These are phyloP conservation scores for Yamadazyma mexicana DNA, from an alignment of 1,139 yeast genomes.

Conservation along the genomic window DNA sequence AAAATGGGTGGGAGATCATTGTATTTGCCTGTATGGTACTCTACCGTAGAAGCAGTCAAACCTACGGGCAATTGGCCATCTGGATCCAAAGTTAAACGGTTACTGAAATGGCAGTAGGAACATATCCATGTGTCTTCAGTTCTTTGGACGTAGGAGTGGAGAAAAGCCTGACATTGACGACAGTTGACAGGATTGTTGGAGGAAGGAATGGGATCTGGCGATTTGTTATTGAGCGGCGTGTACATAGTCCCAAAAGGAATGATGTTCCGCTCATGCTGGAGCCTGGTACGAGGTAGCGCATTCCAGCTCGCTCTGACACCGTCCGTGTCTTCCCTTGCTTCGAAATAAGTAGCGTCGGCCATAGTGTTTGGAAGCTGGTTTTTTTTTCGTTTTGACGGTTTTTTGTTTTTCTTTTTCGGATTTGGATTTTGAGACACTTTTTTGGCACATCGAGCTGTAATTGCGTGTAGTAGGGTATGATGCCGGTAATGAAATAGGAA, in stretches of 20 bases:
- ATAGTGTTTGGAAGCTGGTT: not conserved
- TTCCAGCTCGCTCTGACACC: constrained; percentile 95
- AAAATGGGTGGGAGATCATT: constrained; percentile 52
- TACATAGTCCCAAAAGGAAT: constrained; percentile 66
- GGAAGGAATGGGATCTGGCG: constrained; percentile 41
- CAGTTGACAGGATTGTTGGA: constrained; percentile 37
- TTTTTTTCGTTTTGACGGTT: not conserved
- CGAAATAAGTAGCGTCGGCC: constrained; percentile 43
- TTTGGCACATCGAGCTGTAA: too few relatives aligned
- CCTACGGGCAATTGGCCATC: constrained; percentile 15
- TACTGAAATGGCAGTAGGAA: constrained; percentile 58
- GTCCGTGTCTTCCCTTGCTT: constrained; percentile 80
- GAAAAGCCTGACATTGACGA: constrained; percentile 57
- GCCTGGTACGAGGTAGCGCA: constrained; percentile 62
- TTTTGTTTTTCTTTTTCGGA: not conserved
- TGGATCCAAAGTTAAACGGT: constrained; percentile 34
- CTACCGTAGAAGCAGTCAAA: constrained; percentile 41
- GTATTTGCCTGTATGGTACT: constrained; percentile 52
- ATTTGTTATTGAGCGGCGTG: constrained; percentile 62
- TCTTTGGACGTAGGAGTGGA: constrained; percentile 54
- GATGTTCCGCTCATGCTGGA: constrained; percentile 57
- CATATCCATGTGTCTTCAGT: constrained; percentile 60
- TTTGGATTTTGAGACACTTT: too few relatives aligned
- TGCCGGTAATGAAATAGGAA: too few relatives aligned
- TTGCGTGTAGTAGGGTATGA: too few relatives aligned